Evolutionary conservation across 2,329 filamentous ascomycete genomes (phyloP).

Genomic region (Alternaria infectoria): DNA sequence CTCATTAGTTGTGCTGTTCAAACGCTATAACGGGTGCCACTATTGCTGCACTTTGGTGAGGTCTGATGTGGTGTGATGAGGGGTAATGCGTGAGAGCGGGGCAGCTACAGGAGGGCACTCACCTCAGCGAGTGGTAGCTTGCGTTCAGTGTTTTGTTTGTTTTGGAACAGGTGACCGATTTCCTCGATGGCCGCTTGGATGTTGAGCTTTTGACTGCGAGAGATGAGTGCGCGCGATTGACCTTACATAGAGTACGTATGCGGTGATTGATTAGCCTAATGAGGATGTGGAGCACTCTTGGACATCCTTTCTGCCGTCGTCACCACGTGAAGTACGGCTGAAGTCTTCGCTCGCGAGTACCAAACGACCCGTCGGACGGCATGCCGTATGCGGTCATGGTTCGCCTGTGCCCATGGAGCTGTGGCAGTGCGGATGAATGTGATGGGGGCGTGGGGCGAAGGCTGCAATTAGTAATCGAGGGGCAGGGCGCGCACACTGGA

Average conservation of each 20-base stretch:
- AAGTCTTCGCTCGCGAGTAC: constrained; percentile 21
- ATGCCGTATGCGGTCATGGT: constrained; percentile 19
- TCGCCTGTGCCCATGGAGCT: not conserved
- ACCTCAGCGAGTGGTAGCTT: constrained; percentile 16
- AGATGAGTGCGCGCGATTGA: constrained; percentile 1
- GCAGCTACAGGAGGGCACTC: constrained; percentile 17
- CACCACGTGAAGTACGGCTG: constrained; percentile 12
- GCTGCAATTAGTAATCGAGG: constrained; percentile 12
- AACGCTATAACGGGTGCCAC: not conserved
- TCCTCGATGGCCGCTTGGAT: constrained; percentile 2
- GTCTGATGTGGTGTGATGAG: constrained; percentile 15
- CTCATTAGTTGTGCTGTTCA: constrained; percentile 5
- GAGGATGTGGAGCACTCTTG: constrained; percentile 16
- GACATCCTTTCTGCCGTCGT: constrained; percentile 15
- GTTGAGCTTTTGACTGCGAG: not conserved
- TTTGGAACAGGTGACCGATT: not conserved
- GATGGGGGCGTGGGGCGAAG: not conserved
- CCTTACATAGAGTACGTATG: constrained; percentile 6
- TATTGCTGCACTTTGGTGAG: not conserved
- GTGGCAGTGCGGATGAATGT: not conserved
- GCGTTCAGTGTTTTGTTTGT: not conserved
- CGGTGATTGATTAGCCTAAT: constrained; percentile 43
- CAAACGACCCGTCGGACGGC: constrained; percentile 17
- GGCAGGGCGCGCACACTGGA: constrained; percentile 5
- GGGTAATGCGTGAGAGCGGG: constrained; percentile 22